Conservation (phyloP, 2,329 filamentous ascomycete genomes). For the Alternaria infectoria region DNA sequence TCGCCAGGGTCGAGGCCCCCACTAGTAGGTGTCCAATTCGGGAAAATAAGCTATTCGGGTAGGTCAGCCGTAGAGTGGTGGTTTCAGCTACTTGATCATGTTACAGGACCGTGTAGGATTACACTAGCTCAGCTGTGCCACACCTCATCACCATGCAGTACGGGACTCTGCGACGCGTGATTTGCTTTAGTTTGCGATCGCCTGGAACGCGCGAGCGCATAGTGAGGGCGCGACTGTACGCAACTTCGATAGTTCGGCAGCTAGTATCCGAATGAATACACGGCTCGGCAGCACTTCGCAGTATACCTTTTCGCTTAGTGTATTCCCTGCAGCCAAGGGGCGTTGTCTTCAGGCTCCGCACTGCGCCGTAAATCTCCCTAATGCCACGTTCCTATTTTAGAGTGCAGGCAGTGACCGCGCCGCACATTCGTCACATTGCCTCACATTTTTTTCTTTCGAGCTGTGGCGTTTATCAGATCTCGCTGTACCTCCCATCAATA, state of each 20-base stretch:
- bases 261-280: constrained; percentile 11
- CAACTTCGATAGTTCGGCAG: constrained; percentile 13
- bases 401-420: constrained; percentile 13
- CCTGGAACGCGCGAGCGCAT: constrained; percentile 1
- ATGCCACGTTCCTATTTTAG: constrained; percentile 22
- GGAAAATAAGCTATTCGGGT: constrained; percentile 14
- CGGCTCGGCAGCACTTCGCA: constrained; percentile 16
- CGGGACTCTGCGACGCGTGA: background rate
- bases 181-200: constrained; percentile 1
- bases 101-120: constrained; percentile 23
- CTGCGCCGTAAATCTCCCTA: constrained; percentile 17
- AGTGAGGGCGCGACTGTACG: background rate
- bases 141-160: background rate
- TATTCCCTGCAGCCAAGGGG: constrained; percentile 13
- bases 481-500: background rate
- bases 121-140: constrained; percentile 16
- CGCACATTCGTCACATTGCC: constrained; percentile 10
- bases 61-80: constrained; percentile 15
- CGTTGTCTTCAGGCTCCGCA: constrained; percentile 13
- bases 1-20: constrained; percentile 6
- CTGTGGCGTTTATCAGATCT: background rate
- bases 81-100: constrained; percentile 23
- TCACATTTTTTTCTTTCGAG: constrained; percentile 1
- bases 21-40: constrained; percentile 8
- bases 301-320: constrained; percentile 11